Base-by-base conservation (phyloP, 257 asterid species). In the Petunia axillaris region DNA sequence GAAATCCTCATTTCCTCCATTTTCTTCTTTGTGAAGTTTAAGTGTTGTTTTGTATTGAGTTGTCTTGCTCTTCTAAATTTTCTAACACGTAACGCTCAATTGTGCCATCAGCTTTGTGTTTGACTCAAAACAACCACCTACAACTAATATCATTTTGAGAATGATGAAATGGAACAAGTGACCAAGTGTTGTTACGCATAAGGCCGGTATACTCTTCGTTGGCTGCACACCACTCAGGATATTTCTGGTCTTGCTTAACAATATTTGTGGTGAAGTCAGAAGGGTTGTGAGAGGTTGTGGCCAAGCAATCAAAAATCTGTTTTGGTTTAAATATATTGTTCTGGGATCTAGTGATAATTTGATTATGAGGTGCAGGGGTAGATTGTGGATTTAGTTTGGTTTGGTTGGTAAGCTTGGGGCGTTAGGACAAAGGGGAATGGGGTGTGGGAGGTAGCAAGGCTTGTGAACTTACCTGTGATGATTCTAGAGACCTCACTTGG, bases 81-180 rank as follows among this genome's bases (percentile, higher is more conserved):
- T 25, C 25, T 25, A 25, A 25, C 25, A 25, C 41, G 77, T 37
- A 6, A 3, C 39, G 62, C 4, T 53, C 8, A 2, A 75, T 4
- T 2, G 39, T 9, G 0, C 66, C 65, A 76, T 76, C 65, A 7
- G 37, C 3, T 35, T 76, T 76, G 4, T 35, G 16, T 13, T 76
- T 76, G 0, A 74, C 15, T 0, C 1, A 1, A 15, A 46, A 74
- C 2, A 74, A 41, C 79, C 62, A 74, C 35, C 52, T 76, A 36
- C 80, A 54, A 13, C 80, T 67, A 6, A 76, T 35, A 4, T 54
- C 36, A 76, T 76, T 54, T 5, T 58, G 66, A 8, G 35, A 36
- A 35, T 48, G 5, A 0, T 4, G 14, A 1, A 4, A 39, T 25
- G 67, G 46, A 2, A 55, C 80, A 2, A 76, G 53, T 4, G 3